A percentile compares a stretch with the other conserved stretches of the same genome.
phyloP scores from a whole-genome alignment of 2,329 filamentous ascomycete genomes.

The Cladosporium sp. region DNA sequence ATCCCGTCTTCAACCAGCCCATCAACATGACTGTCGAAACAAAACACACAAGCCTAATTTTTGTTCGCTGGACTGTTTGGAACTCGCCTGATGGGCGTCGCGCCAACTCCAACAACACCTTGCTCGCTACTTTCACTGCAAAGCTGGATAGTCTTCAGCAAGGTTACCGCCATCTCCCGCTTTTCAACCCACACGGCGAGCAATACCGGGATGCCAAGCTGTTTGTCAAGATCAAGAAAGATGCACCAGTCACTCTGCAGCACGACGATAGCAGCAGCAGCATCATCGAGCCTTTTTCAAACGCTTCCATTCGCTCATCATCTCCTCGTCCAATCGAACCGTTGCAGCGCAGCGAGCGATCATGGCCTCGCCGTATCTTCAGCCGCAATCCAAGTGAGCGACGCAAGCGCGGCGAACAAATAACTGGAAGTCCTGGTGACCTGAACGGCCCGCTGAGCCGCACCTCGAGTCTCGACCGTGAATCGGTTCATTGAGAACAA shows the following conservation, averaged over 20 bases:
- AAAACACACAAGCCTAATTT: conserved; percentile 90
- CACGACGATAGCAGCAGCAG: conserved; percentile 26
- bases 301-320: conserved; percentile 6
- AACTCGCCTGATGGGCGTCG: conserved; percentile 73
- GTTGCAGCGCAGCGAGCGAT: conserved; percentile 29
- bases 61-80: conserved; percentile 89
- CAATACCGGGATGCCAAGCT: conserved; percentile 92
- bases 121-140: conserved; percentile 85
- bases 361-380: conserved; percentile 40
- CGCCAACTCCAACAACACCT: conserved; percentile 54
- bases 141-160: conserved; percentile 86
- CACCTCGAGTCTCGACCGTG: conserved; percentile 32
- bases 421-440: conserved; percentile 16
- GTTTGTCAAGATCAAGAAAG: conserved; percentile 79
- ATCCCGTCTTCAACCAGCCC: conserved; percentile 77
- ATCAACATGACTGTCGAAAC: conserved; percentile 81
- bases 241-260: conserved; percentile 31
- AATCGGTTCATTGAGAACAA: conserved; percentile 20
- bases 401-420: conserved; percentile 28
- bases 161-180: conserved; percentile 86
- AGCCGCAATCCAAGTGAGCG: conserved; percentile 41
- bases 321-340: conserved; percentile 28
- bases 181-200: conserved; percentile 84
- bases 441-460: conserved; percentile 26
- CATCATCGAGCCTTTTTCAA: conserved; percentile 19